Evolutionary conservation across 306 rosid genomes (phyloP).

Genomic region (Mimosa pudica): DNA sequence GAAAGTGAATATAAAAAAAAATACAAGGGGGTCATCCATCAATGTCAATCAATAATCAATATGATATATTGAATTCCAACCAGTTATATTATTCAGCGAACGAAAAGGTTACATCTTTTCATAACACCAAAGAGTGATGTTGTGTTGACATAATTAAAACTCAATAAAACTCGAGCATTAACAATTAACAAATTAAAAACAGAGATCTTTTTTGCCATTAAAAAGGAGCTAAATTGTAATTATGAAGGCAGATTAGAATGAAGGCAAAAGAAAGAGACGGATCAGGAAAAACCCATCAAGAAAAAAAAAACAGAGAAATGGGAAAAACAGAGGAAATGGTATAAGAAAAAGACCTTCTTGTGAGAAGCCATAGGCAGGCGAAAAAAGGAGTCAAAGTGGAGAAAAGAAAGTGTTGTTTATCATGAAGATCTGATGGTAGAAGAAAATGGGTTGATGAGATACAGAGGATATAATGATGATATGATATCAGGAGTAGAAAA

Average conservation of each 20-base stretch:
- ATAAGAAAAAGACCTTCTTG: constrained; percentile 37
- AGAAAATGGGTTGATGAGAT: background rate
- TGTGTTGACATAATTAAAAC: background rate
- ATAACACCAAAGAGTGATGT: background rate
- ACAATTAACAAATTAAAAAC: background rate
- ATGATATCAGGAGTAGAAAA: constrained; percentile 21
- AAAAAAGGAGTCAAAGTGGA: constrained; percentile 34
- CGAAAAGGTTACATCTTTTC: background rate
- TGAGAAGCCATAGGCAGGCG: constrained; percentile 50
- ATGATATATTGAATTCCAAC: too few relatives aligned
- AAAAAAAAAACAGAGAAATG: background rate
- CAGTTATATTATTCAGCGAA: too few relatives aligned
- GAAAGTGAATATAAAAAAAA: background rate
- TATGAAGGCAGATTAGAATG: background rate
- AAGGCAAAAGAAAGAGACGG: too few relatives aligned
- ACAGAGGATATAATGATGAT: too few relatives aligned
- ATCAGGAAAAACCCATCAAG: background rate
- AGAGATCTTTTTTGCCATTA: background rate
- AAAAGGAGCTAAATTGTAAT: background rate
- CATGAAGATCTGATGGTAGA: background rate
- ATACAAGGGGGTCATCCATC: background rate
- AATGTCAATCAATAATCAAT: background rate
- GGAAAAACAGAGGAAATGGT: background rate
- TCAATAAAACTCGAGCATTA: background rate
- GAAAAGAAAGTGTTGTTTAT: constrained; percentile 16